Base-by-base conservation (phyloP, 1,284 basidiomycete genomes). In the Thecaphora thlaspeos region DNA sequence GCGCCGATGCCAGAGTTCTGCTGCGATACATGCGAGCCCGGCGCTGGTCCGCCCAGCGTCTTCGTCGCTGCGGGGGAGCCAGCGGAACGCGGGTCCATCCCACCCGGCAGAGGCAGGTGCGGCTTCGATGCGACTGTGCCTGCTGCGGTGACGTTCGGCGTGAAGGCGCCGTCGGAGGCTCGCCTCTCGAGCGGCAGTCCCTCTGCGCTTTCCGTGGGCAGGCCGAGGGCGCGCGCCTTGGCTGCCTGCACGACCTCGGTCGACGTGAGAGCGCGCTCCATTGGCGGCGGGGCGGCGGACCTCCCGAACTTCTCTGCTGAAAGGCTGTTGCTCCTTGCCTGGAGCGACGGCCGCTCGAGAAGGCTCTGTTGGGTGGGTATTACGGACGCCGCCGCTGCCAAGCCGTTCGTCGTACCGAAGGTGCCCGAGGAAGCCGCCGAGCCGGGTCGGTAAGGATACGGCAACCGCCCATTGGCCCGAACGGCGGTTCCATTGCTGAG, bases 221-320 rank as follows among this genome's bases (percentile, higher is more conserved):
- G 4, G 5, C 11, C 32, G 12, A 4, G 12, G 32, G 32, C 32
- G 5, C 32, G 5, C 9, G 3, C 26, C 30, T 12, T 17, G 18
- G 38, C 30, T 8, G 44, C 44, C 23, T 40, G 18, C 3, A 40
- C 39, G 18, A 40, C 21, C 39, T 40, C 39, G 39, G 39, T 40
- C 19, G 39, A 40, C 11, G 39, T 40, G 9, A 21, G 39, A 4
- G 39, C 4, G 4, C 32, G 32, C 11, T 34, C 32, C 32, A 4
- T 3, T 4, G 4, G 32, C 3, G 5, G 7, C 3, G 7, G 11
- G 10, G 15, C 32, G 7, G 4, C 32, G 5, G 32, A 15, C 11
- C 12, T 34, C 15, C 7, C 32, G 4, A 14, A 8, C 4, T 15
- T 14, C 12, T 34, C 15, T 11, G 32, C 3, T 15, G 32, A 14